phyloP scores from a whole-genome alignment of 163 green algal species.

The Smithsoniella earleae region DNA sequence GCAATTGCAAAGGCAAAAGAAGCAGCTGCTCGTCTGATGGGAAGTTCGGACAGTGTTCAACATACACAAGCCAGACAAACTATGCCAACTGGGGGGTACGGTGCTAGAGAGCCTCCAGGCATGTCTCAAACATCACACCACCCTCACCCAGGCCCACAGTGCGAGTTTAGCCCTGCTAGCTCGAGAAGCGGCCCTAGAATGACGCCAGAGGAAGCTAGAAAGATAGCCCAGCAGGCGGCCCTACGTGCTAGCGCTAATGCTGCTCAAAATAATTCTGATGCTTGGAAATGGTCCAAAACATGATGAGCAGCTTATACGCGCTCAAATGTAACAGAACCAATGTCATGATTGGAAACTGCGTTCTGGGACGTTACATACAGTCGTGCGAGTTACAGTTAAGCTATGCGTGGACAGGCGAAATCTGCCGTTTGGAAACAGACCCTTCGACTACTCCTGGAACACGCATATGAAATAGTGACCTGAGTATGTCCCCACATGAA shows the following conservation, averaged over 20 bases:
- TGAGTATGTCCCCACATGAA: too few species aligned
- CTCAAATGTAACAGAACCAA: too few species aligned
- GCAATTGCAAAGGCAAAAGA: slow-evolving; percentile 1
- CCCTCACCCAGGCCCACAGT: too few species aligned
- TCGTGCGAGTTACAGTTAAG: too few species aligned
- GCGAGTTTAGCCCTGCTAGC: background rate
- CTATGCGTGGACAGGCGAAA: too few species aligned
- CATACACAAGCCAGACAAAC: background rate
- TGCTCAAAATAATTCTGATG: background rate
- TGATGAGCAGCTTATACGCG: too few species aligned
- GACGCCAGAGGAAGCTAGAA: slow-evolving; percentile 10
- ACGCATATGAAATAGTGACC: too few species aligned
- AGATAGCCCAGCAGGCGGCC: slow-evolving; percentile 1
- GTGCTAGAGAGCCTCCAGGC: background rate
- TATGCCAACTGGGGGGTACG: background rate
- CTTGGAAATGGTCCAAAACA: slow-evolving; percentile 4
- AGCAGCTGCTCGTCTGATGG: background rate
- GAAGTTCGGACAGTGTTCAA: background rate
- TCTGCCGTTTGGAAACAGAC: too few species aligned
- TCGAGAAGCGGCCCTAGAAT: background rate
- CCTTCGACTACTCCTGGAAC: too few species aligned
- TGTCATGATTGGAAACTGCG: too few species aligned
- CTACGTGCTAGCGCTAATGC: slow-evolving; percentile 13
- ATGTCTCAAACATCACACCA: background rate
- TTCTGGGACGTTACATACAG: too few species aligned